These are phyloP conservation scores for Tetrahymena thermophila DNA, from an alignment of 73 alveolate genomes.

Conservation along the genomic window DNA sequence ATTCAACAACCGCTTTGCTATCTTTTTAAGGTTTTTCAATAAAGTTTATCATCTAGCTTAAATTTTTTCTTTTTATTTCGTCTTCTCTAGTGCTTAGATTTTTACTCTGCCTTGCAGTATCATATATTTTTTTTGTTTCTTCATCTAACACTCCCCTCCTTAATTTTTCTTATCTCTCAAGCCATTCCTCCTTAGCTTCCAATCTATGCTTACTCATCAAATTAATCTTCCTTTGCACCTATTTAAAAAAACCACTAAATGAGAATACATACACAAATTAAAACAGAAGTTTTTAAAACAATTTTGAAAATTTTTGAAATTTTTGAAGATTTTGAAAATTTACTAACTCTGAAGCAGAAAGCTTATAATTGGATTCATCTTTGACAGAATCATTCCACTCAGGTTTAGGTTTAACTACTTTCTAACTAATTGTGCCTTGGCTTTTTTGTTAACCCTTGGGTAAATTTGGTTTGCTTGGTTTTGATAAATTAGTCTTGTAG, in stretches of 20 bases:
- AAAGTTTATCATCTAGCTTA: background rate
- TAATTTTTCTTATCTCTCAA: conserved; percentile 12
- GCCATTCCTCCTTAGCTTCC: conserved; percentile 38
- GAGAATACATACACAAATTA: background rate
- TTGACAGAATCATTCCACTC: background rate
- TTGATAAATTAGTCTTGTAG: background rate
- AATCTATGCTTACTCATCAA: conserved; percentile 16
- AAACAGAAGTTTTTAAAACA: background rate
- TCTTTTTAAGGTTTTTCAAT: background rate
- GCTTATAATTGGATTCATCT: background rate
- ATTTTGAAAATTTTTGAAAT: background rate
- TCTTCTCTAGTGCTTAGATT: background rate
- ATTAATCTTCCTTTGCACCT: conserved; percentile 25
- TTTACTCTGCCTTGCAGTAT: background rate
- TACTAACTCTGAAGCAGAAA: background rate
- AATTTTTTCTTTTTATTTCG: background rate
- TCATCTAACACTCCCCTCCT: conserved; percentile 28
- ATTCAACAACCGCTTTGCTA: background rate
- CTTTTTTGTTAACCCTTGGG: background rate
- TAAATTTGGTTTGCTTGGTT: background rate
- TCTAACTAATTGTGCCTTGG: background rate
- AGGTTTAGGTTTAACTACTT: background rate
- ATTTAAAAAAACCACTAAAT: background rate
- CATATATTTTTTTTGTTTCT: conserved; percentile 24
- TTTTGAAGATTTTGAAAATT: background rate